A percentile compares a stretch with the other conserved stretches of the same genome.
Evolutionary conservation across 768 basidiomycete genomes (phyloP).

Genomic region (Strobilomyces confusus): DNA sequence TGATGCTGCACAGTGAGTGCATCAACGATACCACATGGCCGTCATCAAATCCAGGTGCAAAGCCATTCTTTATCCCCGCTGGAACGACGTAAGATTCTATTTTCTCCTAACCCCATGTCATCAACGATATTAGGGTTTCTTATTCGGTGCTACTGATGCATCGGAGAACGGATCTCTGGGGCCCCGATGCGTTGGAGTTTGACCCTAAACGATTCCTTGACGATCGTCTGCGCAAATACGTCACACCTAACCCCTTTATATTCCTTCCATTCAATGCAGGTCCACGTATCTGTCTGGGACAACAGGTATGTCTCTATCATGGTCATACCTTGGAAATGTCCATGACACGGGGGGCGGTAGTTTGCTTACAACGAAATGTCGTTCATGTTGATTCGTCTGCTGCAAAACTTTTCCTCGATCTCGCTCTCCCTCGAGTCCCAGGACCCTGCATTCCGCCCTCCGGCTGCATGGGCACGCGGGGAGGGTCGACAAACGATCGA

Average conservation of each 20-base stretch:
- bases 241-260: constrained; percentile 38
- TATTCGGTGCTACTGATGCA: constrained; percentile 35
- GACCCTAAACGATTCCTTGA: constrained; percentile 42
- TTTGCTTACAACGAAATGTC: constrained; percentile 35
- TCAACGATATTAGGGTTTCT: constrained; percentile 13
- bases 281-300: constrained; percentile 33
- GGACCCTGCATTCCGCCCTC: constrained; percentile 24
- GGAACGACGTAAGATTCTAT: constrained; percentile 16
- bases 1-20: constrained; percentile 13
- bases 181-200: constrained; percentile 34
- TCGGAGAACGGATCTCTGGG: constrained; percentile 35
- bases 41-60: constrained; percentile 16
- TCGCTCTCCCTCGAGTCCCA: constrained; percentile 26
- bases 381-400: constrained; percentile 29
- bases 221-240: constrained; percentile 30
- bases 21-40: constrained; percentile 24
- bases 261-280: constrained; percentile 31
- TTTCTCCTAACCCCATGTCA: background rate
- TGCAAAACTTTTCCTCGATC: constrained; percentile 27
- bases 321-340: background rate
- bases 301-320: constrained; percentile 26
- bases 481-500: constrained; percentile 27
- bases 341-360: constrained; percentile 14
- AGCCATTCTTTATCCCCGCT: constrained; percentile 30
- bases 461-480: constrained; percentile 24